A percentile compares a stretch with the other conserved stretches of the same genome.
These are phyloP conservation scores for Arthrinium puccinioides DNA, from an alignment of 2,329 filamentous ascomycete species.

Conservation along the genomic window DNA sequence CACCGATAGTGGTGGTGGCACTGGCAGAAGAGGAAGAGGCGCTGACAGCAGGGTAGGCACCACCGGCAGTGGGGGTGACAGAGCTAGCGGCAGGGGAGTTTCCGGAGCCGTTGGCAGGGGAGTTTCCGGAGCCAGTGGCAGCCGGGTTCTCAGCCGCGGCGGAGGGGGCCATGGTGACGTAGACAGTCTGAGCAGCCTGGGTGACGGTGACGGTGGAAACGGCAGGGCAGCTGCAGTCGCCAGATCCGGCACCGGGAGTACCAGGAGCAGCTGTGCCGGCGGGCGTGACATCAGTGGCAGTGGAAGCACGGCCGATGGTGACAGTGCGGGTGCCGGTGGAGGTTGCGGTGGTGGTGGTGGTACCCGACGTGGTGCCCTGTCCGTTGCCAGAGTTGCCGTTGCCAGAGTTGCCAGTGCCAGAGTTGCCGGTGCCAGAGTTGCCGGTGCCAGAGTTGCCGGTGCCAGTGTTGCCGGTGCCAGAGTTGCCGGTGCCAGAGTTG, in stretches of 20 bases:
- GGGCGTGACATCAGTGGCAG: constrained; percentile 5
- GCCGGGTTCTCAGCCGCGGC: neutral
- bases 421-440: constrained; percentile 6
- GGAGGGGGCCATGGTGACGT: constrained; percentile 15
- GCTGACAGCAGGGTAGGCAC: too few species aligned
- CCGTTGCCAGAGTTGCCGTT: too few species aligned
- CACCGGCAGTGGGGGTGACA: neutral
- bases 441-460: neutral
- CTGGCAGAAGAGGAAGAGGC: constrained; percentile 1
- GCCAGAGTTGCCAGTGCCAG: constrained; percentile 3
- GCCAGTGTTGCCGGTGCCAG: neutral
- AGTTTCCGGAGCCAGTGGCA: neutral
- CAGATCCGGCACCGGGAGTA: constrained; percentile 5
- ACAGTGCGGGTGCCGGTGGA: constrained; percentile 23
- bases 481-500: neutral
- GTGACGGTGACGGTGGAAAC: constrained; percentile 20
- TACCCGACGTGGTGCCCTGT: too few species aligned
- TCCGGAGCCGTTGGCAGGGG: neutral
- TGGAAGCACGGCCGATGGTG: constrained; percentile 13
- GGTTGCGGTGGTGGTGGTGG: constrained; percentile 22
- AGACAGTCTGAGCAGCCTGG: constrained; percentile 20
- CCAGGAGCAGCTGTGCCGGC: neutral
- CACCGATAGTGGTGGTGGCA: neutral
- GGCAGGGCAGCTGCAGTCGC: constrained; percentile 8
- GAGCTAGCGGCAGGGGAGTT: neutral